phyloP scores from a whole-genome alignment of 1,139 yeast species.

The Candida neerlandica region DNA sequence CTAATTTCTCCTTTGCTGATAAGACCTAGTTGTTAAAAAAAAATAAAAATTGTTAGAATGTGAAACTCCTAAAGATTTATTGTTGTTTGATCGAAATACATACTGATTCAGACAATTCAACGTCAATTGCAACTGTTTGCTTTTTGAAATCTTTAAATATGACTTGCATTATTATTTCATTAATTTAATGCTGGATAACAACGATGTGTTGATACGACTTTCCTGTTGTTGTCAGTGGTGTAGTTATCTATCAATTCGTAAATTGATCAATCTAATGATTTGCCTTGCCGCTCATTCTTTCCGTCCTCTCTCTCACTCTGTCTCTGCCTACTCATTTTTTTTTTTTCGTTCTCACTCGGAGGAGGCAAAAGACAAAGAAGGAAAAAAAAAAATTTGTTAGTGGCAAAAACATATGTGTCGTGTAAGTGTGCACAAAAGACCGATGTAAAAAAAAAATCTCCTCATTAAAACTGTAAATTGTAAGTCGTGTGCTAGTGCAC shows the following conservation, averaged over 20 bases:
- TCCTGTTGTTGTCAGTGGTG: neutral
- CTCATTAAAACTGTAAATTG: neutral
- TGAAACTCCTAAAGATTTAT: neutral
- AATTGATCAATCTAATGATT: neutral
- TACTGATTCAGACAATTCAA: conserved; percentile 71
- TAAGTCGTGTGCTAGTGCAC: neutral
- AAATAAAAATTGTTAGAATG: conserved; percentile 3
- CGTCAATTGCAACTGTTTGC: conserved; percentile 79
- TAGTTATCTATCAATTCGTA: neutral
- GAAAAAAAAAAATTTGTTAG: neutral
- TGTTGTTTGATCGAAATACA: conserved; percentile 25
- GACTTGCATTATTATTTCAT: conserved; percentile 63
- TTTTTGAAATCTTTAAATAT: conserved; percentile 91
- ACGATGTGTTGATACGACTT: neutral
- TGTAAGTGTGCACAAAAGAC: neutral
- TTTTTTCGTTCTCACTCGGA: neutral
- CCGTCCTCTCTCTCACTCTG: neutral
- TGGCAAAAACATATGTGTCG: neutral
- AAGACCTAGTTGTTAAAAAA: conserved; percentile 44
- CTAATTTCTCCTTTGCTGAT: conserved; percentile 73
- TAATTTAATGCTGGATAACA: neutral
- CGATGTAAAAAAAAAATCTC: neutral
- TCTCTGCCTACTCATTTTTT: neutral
- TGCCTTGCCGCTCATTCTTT: neutral
- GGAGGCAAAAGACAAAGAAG: neutral